phyloP scores from a whole-genome alignment of 306 rosid species.

The Myrica gale region DNA sequence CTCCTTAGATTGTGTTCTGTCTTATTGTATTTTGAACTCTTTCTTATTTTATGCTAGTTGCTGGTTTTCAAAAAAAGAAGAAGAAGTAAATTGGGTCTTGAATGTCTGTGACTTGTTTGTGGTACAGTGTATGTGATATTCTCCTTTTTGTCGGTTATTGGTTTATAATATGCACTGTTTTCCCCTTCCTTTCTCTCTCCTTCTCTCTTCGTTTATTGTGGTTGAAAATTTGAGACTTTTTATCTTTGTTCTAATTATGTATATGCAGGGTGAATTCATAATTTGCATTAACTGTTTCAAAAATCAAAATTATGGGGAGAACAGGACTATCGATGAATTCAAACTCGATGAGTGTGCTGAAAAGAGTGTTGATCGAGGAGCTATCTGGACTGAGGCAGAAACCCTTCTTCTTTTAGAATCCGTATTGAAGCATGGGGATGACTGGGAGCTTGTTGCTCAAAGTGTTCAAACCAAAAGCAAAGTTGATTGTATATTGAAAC shows the following conservation, averaged over 20 bases:
- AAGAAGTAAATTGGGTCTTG: no score
- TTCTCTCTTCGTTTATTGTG: not conserved
- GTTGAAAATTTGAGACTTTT: not conserved
- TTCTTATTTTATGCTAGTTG: no score
- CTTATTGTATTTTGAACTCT: no score
- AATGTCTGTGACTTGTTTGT: no score
- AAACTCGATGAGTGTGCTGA: conserved; percentile 43
- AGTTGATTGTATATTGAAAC: conserved; percentile 74
- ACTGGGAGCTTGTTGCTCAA: conserved; percentile 89
- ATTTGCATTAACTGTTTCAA: conserved; percentile 67
- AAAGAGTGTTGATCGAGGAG: conserved; percentile 34
- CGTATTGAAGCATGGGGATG: conserved; percentile 89
- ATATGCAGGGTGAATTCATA: conserved; percentile 58
- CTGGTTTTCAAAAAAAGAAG: no score
- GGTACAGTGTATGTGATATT: no score
- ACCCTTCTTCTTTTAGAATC: conserved; percentile 87
- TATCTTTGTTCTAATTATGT: conserved; percentile 25
- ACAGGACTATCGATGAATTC: conserved; percentile 59
- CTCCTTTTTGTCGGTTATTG: no score
- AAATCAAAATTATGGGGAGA: conserved; percentile 68
- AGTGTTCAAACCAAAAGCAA: conserved; percentile 72
- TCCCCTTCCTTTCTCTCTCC: not conserved
- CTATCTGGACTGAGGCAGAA: conserved; percentile 86
- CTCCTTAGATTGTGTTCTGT: no score
- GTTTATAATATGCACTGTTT: no score